Percentiles rank a stretch among this genome's conserved stretches.
Conservation (phyloP, 352 stramenopile genomes). For the Pythium apleroticum region DNA sequence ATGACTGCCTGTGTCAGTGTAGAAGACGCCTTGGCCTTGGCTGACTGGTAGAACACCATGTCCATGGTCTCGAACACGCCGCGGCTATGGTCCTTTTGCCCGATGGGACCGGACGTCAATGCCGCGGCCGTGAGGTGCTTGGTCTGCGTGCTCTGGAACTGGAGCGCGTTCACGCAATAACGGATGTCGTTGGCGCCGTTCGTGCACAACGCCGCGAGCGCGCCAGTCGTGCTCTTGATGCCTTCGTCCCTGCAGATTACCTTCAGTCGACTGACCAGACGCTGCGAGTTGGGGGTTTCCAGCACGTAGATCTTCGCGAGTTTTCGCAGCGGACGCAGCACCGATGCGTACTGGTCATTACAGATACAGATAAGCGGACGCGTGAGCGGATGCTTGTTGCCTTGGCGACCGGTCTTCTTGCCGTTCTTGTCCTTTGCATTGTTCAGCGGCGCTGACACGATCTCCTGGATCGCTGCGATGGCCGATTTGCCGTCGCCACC, state of each 20-base stretch:
- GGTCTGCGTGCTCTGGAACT: constrained; percentile 89
- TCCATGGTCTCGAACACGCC: constrained; percentile 69
- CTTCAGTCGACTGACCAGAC: constrained; percentile 91
- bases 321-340: constrained; percentile 93
- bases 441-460: constrained; percentile 86
- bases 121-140: constrained; percentile 26
- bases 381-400: constrained; percentile 75
- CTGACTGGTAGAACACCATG: constrained; percentile 71
- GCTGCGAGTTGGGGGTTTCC: constrained; percentile 72
- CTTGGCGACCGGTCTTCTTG: constrained; percentile 24
- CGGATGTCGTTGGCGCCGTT: constrained; percentile 91
- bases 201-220: constrained; percentile 54
- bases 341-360: constrained; percentile 97
- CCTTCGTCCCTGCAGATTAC: constrained; percentile 91
- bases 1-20: constrained; percentile 23
- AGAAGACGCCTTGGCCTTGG: constrained; percentile 34
- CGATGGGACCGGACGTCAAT: constrained; percentile 39
- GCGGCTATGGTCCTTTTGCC: constrained; percentile 59
- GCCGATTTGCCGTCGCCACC: constrained; percentile 79
- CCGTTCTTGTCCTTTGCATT: constrained; percentile 31
- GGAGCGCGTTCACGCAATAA: constrained; percentile 95
- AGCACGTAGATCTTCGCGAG: constrained; percentile 94
- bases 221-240: constrained; percentile 73
- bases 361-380: constrained; percentile 98
- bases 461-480: constrained; percentile 92